Conservation (phyloP, 345 rosid species). For the Noccaea caerulescens region DNA sequence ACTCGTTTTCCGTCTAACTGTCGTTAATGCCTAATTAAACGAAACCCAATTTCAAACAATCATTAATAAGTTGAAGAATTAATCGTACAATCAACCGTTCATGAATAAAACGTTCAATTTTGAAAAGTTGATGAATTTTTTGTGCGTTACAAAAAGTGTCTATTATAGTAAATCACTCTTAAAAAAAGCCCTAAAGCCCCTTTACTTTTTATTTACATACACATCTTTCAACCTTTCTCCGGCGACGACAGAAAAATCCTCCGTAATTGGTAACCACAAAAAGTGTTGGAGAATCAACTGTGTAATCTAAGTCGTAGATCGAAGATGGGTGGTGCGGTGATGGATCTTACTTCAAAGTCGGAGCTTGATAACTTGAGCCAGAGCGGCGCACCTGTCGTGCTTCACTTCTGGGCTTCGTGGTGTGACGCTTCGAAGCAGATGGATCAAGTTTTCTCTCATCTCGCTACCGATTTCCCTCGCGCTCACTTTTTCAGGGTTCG, state of each 20-base stretch:
- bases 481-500: conserved; percentile 78
- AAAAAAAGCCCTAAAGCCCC: conserved; percentile 13
- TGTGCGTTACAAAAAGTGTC: too few species aligned
- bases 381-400: conserved; percentile 58
- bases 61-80: too few species aligned
- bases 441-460: conserved; percentile 95
- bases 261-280: background rate
- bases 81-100: too few species aligned
- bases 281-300: conserved; percentile 15
- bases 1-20: too few species aligned
- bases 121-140: too few species aligned
- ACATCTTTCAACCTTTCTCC: conserved; percentile 11
- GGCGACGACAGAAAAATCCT: background rate
- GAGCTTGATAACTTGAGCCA: conserved; percentile 67
- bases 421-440: conserved; percentile 99
- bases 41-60: too few species aligned
- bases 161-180: too few species aligned
- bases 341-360: conserved; percentile 76
- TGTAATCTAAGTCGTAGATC: conserved; percentile 21
- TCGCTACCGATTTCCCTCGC: conserved; percentile 87
- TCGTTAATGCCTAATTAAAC: too few species aligned
- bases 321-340: conserved; percentile 79
- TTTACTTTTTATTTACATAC: conserved; percentile 3
- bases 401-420: conserved; percentile 99
- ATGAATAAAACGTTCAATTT: too few species aligned